A percentile compares a stretch with the other conserved stretches of the same genome.
Conservation (phyloP, 2,329 filamentous ascomycete species). For the Thielaviopsis ethacetica region DNA sequence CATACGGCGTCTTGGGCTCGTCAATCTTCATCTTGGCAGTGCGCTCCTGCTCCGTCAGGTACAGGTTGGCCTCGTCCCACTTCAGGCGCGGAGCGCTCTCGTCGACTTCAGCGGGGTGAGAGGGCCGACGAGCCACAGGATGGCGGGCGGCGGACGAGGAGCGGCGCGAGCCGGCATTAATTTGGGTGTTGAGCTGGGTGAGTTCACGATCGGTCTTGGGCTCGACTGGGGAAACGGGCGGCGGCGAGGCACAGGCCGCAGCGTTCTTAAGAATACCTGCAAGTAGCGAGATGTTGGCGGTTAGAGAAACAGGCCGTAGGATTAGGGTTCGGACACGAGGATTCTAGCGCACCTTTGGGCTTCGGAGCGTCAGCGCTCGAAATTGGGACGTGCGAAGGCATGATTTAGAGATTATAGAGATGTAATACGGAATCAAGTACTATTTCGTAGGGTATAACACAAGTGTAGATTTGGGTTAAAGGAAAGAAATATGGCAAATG, state of each 20-base stretch:
- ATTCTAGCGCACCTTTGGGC: constrained; percentile 26
- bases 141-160: constrained; percentile 40
- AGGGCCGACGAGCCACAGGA: constrained; percentile 39
- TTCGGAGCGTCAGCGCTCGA: constrained; percentile 24
- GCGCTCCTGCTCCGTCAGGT: constrained; percentile 90
- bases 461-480: too few relatives aligned
- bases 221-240: constrained; percentile 32
- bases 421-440: neutral
- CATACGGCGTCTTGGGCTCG: constrained; percentile 95
- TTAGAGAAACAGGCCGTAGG: neutral
- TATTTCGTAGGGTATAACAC: too few relatives aligned
- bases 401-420: neutral
- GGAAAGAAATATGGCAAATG: too few relatives aligned
- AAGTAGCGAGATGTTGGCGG: neutral
- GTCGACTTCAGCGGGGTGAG: constrained; percentile 22
- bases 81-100: constrained; percentile 56
- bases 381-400: constrained; percentile 7
- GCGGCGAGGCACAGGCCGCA: constrained; percentile 37
- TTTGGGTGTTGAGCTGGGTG: constrained; percentile 82
- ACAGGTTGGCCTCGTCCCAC: constrained; percentile 97
- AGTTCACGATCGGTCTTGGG: constrained; percentile 60
- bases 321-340: neutral
- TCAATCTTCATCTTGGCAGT: constrained; percentile 97
- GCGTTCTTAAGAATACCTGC: constrained; percentile 91
- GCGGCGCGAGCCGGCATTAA: constrained; percentile 78